Base-by-base conservation (phyloP, 2,329 filamentous ascomycete genomes). In the Sclerotiophoma versabilis region DNA sequence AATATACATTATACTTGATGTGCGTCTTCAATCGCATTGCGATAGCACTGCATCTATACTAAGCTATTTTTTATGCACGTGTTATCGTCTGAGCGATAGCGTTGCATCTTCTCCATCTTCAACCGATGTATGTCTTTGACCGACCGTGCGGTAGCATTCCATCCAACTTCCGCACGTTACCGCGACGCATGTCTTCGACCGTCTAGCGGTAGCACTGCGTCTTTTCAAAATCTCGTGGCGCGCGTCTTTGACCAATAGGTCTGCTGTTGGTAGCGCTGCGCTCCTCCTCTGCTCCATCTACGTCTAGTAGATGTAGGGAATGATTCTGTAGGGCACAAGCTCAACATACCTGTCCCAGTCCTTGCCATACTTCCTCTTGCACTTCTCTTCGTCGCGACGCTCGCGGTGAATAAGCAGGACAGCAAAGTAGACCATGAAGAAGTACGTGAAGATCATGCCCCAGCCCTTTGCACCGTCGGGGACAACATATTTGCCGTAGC, bases 401-500 rank as follows among this genome's bases (percentile, higher is more conserved):
- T 96, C 92, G 17, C 93, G 89, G 73, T 97, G 93, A 48, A 97
- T 80, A 10, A 98, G 82, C 58, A 98, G 78, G 11, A 96, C 79
- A 3, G 87, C 92, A 78, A 98, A 97, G 80, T 97, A 98, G 7
- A 96, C 68, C 64, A 97, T 83, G 78, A 96, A 98, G 73, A 97
- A 97, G 80, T 97, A 98, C 0, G 93, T 96, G 63, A 97, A 85
- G 38, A 93, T 79, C 77, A 93, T 92, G 39, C 89, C 92, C 85
- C 90, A 96, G 19, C 92, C 93, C 64, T 84, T 85, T 26, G 90
- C 88, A 22, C 87, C 86, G 29, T 88, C 90, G 49, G 87, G 87
- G 12, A 92, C 81, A 2, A 92, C 83, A 65, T 88, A 84, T 11
- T 84, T 83, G 22, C 85, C 84, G 57, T 87, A 84, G 6, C 76